Evolutionary conservation across 345 rosid genomes (phyloP).

Genomic region (Geranium brycei): DNA sequence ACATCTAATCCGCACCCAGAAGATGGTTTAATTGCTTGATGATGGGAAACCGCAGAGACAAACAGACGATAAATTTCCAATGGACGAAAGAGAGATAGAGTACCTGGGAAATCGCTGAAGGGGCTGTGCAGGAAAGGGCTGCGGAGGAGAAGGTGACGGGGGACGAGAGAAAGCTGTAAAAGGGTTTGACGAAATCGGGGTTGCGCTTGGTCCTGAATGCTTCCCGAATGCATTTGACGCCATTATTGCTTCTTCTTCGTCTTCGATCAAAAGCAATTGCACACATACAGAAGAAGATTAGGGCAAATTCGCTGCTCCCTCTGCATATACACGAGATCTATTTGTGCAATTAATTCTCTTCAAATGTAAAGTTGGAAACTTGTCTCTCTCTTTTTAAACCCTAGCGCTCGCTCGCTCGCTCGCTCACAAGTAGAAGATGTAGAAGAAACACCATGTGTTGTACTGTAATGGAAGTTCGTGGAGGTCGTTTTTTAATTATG

Average conservation of each 20-base stretch:
- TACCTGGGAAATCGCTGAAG: constrained; percentile 17
- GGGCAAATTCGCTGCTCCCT: too few relatives aligned
- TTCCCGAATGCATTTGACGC: constrained; percentile 30
- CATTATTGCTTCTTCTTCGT: constrained; percentile 16
- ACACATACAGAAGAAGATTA: background rate
- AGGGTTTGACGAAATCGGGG: constrained; percentile 8
- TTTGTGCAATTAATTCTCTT: too few relatives aligned
- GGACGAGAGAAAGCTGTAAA: constrained; percentile 23
- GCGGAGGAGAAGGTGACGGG: constrained; percentile 12
- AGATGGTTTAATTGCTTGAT: background rate
- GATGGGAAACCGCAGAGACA: constrained; percentile 2
- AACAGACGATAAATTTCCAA: background rate
- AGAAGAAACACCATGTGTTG: too few relatives aligned
- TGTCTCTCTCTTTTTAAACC: too few relatives aligned
- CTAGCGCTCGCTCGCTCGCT: too few relatives aligned
- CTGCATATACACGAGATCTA: too few relatives aligned
- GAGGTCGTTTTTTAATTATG: too few relatives aligned
- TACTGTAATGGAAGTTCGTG: too few relatives aligned
- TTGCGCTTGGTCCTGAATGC: constrained; percentile 30
- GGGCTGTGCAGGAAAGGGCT: constrained; percentile 3
- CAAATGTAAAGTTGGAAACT: too few relatives aligned
- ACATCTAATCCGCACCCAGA: background rate
- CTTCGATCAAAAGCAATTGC: background rate
- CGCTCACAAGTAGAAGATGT: too few relatives aligned
- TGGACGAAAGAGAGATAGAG: background rate